Conservation (phyloP, 1,284 basidiomycete genomes). For the Marasmius fiardii region DNA sequence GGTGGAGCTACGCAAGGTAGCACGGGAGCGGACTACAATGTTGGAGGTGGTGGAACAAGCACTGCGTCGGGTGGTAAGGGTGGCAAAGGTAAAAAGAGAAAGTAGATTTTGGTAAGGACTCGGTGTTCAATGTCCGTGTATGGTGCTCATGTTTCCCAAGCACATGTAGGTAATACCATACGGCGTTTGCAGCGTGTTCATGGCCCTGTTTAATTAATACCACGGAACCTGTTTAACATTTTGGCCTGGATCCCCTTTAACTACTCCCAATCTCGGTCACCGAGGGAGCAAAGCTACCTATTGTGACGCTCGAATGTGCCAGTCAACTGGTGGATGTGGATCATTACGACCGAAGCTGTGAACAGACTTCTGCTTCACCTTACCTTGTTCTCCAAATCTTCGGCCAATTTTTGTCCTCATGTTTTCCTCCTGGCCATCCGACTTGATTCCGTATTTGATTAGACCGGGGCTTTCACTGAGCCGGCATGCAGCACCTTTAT, state of each 20-base stretch:
- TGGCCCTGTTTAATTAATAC: not conserved
- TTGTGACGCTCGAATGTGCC: too few relatives aligned
- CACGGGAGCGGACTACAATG: constrained; percentile 26
- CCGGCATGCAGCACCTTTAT: too few relatives aligned
- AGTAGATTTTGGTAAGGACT: constrained; percentile 21
- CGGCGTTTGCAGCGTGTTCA: not conserved
- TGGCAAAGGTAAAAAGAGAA: constrained; percentile 39
- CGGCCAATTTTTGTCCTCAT: too few relatives aligned
- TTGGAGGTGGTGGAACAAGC: constrained; percentile 30
- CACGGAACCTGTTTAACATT: not conserved
- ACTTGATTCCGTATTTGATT: too few relatives aligned
- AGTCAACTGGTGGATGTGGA: too few relatives aligned
- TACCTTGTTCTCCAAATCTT: too few relatives aligned
- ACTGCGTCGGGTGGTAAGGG: constrained; percentile 39
- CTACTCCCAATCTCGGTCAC: not conserved
- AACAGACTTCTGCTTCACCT: too few relatives aligned
- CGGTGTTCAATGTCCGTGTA: constrained; percentile 7
- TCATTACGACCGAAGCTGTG: too few relatives aligned
- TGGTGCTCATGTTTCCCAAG: constrained; percentile 3
- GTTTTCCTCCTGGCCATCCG: too few relatives aligned
- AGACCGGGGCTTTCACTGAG: too few relatives aligned
- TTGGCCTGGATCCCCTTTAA: not conserved
- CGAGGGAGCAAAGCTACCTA: not conserved
- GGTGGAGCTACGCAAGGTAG: constrained; percentile 67
- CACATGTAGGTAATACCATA: constrained; percentile 2